These are phyloP conservation scores for Pseudogymnoascus sp. DNA, from an alignment of 2,329 filamentous ascomycete species.

Conservation along the genomic window DNA sequence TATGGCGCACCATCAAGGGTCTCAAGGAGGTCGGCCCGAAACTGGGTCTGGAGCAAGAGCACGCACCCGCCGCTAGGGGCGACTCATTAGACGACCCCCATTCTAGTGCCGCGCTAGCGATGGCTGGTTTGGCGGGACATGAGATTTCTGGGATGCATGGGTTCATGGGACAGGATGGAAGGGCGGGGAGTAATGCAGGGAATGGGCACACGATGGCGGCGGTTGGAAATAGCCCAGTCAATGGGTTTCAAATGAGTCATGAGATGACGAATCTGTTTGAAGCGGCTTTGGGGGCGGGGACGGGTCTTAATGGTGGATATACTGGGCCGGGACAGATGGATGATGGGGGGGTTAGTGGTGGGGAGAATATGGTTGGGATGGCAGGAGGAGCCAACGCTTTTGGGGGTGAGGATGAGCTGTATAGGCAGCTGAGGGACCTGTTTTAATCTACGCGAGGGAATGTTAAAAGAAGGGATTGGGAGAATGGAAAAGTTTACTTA, in stretches of 20 bases:
- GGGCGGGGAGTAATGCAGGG: conserved; percentile 4
- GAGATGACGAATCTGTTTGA: conserved; percentile 32
- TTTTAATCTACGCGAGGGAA: conserved; percentile 19
- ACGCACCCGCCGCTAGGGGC: conserved; percentile 16
- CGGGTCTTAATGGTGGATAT: conserved; percentile 15
- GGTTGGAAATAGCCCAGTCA: conserved; percentile 21
- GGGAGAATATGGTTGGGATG: conserved; percentile 19
- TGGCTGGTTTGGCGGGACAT: conserved; percentile 44
- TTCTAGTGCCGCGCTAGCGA: conserved; percentile 44
- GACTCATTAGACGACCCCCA: conserved; percentile 40
- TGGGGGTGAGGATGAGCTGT: conserved; percentile 29
- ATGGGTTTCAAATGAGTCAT: conserved; percentile 30
- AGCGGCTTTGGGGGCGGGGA: conserved; percentile 23
- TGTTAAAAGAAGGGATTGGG: neutral
- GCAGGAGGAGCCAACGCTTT: conserved; percentile 19
- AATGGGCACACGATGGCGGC: conserved; percentile 17
- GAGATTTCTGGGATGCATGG: conserved; percentile 23
- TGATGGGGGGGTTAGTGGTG: conserved; percentile 19
- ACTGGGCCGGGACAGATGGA: conserved; percentile 14
- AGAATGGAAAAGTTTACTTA: neutral
- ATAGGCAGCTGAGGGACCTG: conserved; percentile 27
- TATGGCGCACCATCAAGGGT: conserved; percentile 65
- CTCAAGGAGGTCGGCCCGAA: conserved; percentile 66
- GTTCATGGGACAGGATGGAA: conserved; percentile 11
- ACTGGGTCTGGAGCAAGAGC: conserved; percentile 46